Conservation (phyloP, 2,329 filamentous ascomycete genomes). For the Aspergillus pseudonomiae region DNA sequence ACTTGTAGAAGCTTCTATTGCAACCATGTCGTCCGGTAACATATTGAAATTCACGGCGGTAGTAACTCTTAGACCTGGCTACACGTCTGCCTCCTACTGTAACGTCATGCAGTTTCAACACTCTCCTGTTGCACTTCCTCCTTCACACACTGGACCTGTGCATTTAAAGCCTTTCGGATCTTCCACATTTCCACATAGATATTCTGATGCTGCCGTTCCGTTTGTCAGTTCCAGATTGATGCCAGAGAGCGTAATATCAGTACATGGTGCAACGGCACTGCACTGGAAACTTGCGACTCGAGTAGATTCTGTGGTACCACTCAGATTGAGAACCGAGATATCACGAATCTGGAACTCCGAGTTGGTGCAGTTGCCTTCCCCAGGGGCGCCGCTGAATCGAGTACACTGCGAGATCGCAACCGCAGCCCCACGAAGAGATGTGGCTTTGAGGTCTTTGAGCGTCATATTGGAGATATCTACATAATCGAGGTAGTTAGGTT, state of each 20-base stretch:
- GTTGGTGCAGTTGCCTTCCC: constrained; percentile 42
- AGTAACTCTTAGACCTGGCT: background rate
- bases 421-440: constrained; percentile 30
- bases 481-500: background rate
- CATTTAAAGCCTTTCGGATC: constrained; percentile 27
- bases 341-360: constrained; percentile 45
- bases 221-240: constrained; percentile 24
- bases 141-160: constrained; percentile 25
- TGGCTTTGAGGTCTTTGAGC: constrained; percentile 39
- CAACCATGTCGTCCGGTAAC: no score
- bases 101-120: constrained; percentile 12
- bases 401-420: constrained; percentile 48
- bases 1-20: no score
- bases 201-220: constrained; percentile 23
- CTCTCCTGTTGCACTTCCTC: constrained; percentile 37
- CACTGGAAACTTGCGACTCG: constrained; percentile 36
- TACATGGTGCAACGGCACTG: constrained; percentile 33
- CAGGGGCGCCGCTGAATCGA: constrained; percentile 34
- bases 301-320: constrained; percentile 20
- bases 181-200: constrained; percentile 32
- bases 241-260: constrained; percentile 24
- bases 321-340: constrained; percentile 26
- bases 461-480: constrained; percentile 39
- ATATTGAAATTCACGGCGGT: background rate
- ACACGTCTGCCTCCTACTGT: background rate